These are phyloP conservation scores for Nigrospora osmanthi DNA, from an alignment of 2,329 filamentous ascomycete genomes.

Conservation along the genomic window DNA sequence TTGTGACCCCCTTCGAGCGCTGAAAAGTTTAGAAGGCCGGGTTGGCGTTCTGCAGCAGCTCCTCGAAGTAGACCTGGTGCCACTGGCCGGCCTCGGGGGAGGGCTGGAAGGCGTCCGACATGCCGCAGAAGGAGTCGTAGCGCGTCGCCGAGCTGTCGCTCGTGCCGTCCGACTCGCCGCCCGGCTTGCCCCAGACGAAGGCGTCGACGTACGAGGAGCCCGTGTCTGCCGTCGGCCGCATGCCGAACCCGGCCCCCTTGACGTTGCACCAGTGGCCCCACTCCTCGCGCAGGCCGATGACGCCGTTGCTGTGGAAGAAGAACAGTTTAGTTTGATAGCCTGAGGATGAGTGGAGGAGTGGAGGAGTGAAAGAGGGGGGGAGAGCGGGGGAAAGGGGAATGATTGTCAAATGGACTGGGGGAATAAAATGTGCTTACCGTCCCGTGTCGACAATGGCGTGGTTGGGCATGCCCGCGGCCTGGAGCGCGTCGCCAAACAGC, in stretches of 20 bases:
- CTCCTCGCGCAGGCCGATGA: slow-evolving; percentile 40
- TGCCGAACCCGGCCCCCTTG: slow-evolving; percentile 48
- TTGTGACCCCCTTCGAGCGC: too few species aligned
- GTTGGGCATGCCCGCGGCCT: slow-evolving; percentile 34
- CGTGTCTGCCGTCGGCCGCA: slow-evolving; percentile 45
- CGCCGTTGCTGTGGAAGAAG: slow-evolving; percentile 24
- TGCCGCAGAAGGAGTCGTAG: slow-evolving; percentile 49
- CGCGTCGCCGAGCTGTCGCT: slow-evolving; percentile 32
- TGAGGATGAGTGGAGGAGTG: too few species aligned
- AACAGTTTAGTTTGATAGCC: too few species aligned
- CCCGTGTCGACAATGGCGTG: slow-evolving; percentile 26
- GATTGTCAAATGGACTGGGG: too few species aligned
- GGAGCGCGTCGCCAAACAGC: slow-evolving; percentile 61
- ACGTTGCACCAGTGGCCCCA: slow-evolving; percentile 61
- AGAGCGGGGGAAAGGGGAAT: background rate
- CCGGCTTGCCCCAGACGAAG: slow-evolving; percentile 58
- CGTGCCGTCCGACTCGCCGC: slow-evolving; percentile 38
- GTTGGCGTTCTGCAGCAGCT: slow-evolving; percentile 47
- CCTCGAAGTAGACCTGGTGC: slow-evolving; percentile 57
- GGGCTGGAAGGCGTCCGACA: slow-evolving; percentile 48
- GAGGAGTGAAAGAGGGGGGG: background rate
- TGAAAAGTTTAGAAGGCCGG: slow-evolving; percentile 39
- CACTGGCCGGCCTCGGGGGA: slow-evolving; percentile 66
- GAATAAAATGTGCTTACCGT: slow-evolving; percentile 9
- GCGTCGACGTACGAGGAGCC: slow-evolving; percentile 46